Base-by-base conservation (phyloP, 2,329 filamentous ascomycete species). In the Pseudogymnoascus sp. region DNA sequence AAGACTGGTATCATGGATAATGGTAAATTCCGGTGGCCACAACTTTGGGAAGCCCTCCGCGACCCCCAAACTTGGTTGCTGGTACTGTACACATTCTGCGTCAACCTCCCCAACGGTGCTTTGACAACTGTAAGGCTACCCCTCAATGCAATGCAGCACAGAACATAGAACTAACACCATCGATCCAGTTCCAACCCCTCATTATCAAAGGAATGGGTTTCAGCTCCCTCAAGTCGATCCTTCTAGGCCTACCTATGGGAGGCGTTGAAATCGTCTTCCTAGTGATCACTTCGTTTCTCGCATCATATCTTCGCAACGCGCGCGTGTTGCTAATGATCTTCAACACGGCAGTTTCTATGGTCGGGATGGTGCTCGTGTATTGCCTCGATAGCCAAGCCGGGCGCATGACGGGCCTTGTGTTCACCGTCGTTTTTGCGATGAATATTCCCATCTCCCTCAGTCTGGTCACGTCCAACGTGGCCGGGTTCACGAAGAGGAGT, bases 401-500 rank as follows among this genome's bases (percentile, higher is more conserved):
- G 73, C 79, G 53, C 75, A 78, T 0, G 73, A 78, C 1, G 67
- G 88, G 11, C 75, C 88, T 7, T 79, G 79, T 0, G 84, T 81
- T 0, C 87, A 87, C 73, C 85, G 88, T 70, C 75, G 87, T n/a
- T 76, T 88, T 3, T 79, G 84, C 0, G 86, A 88, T 72, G 73
- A 61, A 60, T 6, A 50, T 69, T 4, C 44, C 66, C 10, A 40
- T 68, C 36, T 56, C 64, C 11, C 53, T 68, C 6, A 59, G 66
- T 83, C 82, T 2, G 83, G 81, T 5, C 86, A 87, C 69, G 2
- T 84, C 82, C 16, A 89, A 89, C 71, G 88, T 85, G 0, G 86
- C 79, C 0, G 87, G 87, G 4, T 82, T 80, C 12, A 88, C 85
- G 1, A 88, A 89, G 73, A 86, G 86, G 70, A 84, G 84, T 0